Conservation (phyloP, 1,284 basidiomycete species). For the Malassezia furfur region DNA sequence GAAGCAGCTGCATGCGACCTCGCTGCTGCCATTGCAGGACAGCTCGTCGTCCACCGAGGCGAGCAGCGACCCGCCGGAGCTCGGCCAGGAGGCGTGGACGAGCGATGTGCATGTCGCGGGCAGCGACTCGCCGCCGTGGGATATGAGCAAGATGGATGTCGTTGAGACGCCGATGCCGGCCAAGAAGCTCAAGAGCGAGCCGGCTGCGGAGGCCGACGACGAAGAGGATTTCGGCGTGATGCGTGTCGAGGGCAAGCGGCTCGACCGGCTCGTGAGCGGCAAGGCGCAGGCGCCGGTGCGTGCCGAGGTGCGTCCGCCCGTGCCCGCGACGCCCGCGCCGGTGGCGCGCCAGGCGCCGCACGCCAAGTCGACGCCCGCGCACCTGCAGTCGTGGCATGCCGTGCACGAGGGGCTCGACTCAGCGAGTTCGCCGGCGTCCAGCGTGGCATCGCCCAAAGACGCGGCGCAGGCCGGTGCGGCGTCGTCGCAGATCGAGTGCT, state of each 20-base stretch:
- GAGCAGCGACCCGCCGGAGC: conserved; percentile 20
- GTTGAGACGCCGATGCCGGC: conserved; percentile 1
- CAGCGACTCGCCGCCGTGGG: conserved; percentile 35
- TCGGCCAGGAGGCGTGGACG: neutral
- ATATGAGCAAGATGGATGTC: neutral
- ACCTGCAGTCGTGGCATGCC: conserved; percentile 24
- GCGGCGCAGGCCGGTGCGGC: neutral
- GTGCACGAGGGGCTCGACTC: conserved; percentile 27
- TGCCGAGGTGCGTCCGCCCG: neutral
- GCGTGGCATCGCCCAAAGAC: neutral
- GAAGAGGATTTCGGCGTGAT: conserved; percentile 27
- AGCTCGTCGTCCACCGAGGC: conserved; percentile 15
- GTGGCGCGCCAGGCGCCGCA: neutral
- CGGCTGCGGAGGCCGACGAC: conserved; percentile 19
- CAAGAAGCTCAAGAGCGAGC: conserved; percentile 27
- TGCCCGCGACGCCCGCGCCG: conserved; percentile 9
- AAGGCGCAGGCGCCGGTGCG: conserved; percentile 2
- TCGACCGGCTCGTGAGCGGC: conserved; percentile 20
- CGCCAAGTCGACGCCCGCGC: neutral
- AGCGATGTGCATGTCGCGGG: conserved; percentile 20
- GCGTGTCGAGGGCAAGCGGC: conserved; percentile 25
- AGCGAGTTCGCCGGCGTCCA: neutral
- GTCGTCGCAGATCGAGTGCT: neutral
- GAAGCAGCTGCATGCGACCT: conserved; percentile 12
- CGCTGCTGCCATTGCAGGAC: conserved; percentile 9